Evolutionary conservation across 2,329 filamentous ascomycete genomes (phyloP), one percentile per base, ranked within the genome.

Genomic region (Diplodia scrobiculata): DNA sequence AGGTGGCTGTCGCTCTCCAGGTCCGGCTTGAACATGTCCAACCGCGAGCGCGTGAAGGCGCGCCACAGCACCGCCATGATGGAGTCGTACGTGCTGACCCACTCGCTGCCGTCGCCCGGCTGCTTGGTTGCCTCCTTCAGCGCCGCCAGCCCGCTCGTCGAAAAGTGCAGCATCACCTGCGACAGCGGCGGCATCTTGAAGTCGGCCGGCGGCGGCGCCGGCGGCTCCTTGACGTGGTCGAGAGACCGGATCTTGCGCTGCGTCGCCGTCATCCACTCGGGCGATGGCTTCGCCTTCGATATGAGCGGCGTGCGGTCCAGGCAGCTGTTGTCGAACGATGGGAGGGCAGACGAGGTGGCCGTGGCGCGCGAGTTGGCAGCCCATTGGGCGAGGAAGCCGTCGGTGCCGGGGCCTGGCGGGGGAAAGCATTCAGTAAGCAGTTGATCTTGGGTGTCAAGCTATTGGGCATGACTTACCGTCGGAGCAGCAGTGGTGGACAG

Each of bases 51-150:
- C 14, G 69, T 69, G 14, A 72, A 68, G 17, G 66, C 63, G 36
- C 68, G 68, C 72, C 72, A 73, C 36, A 73, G 60, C n/a, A 72
- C 32, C 1, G 69, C 70, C 41, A 73, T 68, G 25, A 73, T 68
- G 29, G 70, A 68, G 65, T 74, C 72, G 67, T 73, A 74, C 2
- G 71, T 73, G n/a, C 70, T 72, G 10, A 73, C 68, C 69, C 69
- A 73, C 6, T 45, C 41, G 14, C 51, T 55, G 34, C 65, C 64
- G 14, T 27, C 47, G 7, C 52, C 48, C 2, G 62, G 36, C 9
- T 36, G 54, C 32, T 48, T 54, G 6, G 68, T 65, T 14, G 68
- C 65, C 7, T 34, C 50, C 66, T 73, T 73, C 34, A 73, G 68
- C 63, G 55, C 38, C 27, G 67, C 66, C 25, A 68, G 60, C 19